These are phyloP conservation scores for Austroboletus eburneus DNA, from an alignment of 768 basidiomycete genomes.

Conservation along the genomic window DNA sequence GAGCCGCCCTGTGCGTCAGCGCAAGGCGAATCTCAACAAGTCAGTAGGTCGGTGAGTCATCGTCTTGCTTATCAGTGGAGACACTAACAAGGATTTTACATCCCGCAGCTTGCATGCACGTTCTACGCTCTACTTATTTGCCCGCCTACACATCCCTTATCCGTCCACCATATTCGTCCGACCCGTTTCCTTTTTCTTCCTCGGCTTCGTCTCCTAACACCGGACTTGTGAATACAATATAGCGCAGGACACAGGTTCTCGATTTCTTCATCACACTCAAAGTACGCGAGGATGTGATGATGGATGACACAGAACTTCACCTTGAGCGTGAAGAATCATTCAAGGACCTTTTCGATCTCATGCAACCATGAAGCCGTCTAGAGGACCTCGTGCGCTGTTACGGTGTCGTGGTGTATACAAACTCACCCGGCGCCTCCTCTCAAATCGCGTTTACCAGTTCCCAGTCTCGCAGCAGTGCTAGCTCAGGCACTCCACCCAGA, in stretches of 20 bases:
- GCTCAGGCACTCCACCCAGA: constrained; percentile 6
- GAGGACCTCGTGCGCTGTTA: constrained; percentile 63
- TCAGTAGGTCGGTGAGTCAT: constrained; percentile 54
- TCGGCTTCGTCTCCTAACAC: constrained; percentile 19
- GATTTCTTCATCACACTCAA: constrained; percentile 80
- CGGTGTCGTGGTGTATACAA: constrained; percentile 33
- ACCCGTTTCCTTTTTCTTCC: constrained; percentile 64
- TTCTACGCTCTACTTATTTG: constrained; percentile 73
- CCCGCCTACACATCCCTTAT: constrained; percentile 60
- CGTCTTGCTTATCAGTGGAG: neutral
- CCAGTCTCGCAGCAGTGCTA: neutral
- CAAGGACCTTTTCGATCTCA: constrained; percentile 74
- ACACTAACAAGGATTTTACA: constrained; percentile 2
- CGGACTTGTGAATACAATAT: constrained; percentile 40
- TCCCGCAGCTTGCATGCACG: constrained; percentile 67
- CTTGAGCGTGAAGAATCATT: constrained; percentile 72
- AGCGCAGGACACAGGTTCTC: constrained; percentile 71
- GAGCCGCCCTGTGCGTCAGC: constrained; percentile 46
- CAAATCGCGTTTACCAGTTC: neutral
- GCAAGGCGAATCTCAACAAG: constrained; percentile 57
- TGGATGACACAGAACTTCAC: constrained; percentile 70
- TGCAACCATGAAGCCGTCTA: constrained; percentile 67
- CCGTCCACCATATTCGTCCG: constrained; percentile 66
- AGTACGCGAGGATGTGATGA: constrained; percentile 74
- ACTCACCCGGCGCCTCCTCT: constrained; percentile 3